phyloP scores from a whole-genome alignment of 192 early-diverging fungal species.

The Chytriomyces sp. region DNA sequence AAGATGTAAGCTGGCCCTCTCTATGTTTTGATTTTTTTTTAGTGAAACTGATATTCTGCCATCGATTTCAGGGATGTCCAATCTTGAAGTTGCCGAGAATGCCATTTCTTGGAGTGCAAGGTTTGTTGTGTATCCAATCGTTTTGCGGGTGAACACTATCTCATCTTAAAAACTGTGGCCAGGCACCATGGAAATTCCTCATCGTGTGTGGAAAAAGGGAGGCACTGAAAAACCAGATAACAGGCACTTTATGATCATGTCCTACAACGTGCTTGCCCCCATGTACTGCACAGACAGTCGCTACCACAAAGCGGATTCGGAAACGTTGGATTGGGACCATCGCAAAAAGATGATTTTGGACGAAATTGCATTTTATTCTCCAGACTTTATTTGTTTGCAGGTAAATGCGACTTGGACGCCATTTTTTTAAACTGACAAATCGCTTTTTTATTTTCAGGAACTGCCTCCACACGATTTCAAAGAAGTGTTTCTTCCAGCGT shows the following conservation, averaged over 20 bases:
- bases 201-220: constrained; percentile 44
- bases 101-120: constrained; percentile 19
- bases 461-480: constrained; percentile 49
- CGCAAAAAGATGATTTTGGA: constrained; percentile 45
- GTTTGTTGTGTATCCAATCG: too few relatives aligned
- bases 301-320: constrained; percentile 31
- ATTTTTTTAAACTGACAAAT: not conserved
- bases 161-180: not conserved
- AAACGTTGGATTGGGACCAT: constrained; percentile 46
- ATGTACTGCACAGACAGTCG: constrained; percentile 48
- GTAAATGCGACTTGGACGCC: not conserved
- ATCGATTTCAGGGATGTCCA: constrained; percentile 29
- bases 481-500: constrained; percentile 45
- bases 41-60: not conserved
- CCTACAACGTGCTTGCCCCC: constrained; percentile 55
- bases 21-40: not conserved
- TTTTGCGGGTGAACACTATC: too few relatives aligned
- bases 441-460: constrained; percentile 30
- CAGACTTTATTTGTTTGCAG: constrained; percentile 57
- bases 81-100: constrained; percentile 34
- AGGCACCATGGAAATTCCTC: constrained; percentile 44
- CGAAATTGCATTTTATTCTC: constrained; percentile 47
- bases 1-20: constrained; percentile 20
- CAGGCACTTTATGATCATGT: constrained; percentile 51
- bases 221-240: constrained; percentile 41